phyloP scores from a whole-genome alignment of 208 protist genomes.

The Leishmania gerbilli region DNA sequence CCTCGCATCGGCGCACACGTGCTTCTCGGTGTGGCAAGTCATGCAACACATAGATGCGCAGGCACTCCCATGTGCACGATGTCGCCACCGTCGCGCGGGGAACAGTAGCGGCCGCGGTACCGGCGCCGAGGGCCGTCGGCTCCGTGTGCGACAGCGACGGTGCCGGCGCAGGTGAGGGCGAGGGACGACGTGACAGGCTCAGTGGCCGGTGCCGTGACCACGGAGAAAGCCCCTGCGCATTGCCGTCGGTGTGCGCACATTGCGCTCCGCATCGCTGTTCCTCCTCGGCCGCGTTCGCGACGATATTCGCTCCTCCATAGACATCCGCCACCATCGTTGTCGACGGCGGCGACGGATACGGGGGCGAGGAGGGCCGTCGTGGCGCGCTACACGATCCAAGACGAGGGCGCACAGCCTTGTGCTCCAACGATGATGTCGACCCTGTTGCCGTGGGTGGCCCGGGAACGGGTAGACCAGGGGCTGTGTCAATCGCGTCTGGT shows the following conservation, averaged over 20 bases:
- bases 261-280: neutral
- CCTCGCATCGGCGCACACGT: constrained; percentile 28
- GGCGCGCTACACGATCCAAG: constrained; percentile 4
- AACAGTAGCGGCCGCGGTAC: neutral
- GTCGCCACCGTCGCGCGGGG: neutral
- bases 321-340: neutral
- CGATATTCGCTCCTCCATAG: neutral
- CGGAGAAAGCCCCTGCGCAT: neutral
- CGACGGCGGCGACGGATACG: neutral
- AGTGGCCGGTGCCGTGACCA: constrained; percentile 27
- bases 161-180: constrained; percentile 11
- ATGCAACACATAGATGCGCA: constrained; percentile 44
- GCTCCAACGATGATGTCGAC: neutral
- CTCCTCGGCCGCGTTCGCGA: neutral
- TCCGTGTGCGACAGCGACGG: neutral
- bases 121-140: neutral
- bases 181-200: constrained; percentile 26
- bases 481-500: neutral
- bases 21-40: constrained; percentile 35
- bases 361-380: constrained; percentile 12
- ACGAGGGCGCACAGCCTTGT: constrained; percentile 2
- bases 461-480: neutral
- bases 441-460: neutral
- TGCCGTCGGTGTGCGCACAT: neutral
- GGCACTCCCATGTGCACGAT: neutral